These are phyloP conservation scores for Arthrinium puccinioides DNA, from an alignment of 2,329 filamentous ascomycete genomes.

Conservation along the genomic window DNA sequence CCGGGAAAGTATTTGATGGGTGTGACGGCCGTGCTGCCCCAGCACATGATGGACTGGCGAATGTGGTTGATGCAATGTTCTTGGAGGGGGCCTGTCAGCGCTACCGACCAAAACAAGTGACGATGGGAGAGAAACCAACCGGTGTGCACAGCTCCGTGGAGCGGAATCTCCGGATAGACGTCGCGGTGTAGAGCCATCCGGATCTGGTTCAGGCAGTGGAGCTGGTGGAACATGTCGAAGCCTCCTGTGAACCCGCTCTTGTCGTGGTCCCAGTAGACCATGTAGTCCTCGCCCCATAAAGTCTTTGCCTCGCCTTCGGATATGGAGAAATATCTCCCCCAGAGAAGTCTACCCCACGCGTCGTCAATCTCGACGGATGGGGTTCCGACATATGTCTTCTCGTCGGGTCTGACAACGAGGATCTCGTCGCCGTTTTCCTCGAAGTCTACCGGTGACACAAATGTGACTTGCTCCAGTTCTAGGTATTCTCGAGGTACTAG, in stretches of 20 bases:
- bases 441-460: no score
- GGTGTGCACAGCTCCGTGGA: no score
- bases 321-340: neutral
- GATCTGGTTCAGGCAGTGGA: conserved; percentile 1
- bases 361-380: neutral
- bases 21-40: conserved; percentile 1
- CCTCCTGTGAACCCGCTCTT: neutral
- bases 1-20: neutral
- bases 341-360: neutral
- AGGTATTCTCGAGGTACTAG: no score
- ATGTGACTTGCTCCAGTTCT: no score
- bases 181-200: neutral
- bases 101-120: no score
- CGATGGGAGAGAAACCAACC: no score
- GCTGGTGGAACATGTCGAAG: conserved; percentile 1
- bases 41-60: conserved; percentile 2
- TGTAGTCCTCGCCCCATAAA: neutral
- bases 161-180: no score
- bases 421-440: no score
- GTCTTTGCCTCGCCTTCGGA: neutral
- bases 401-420: no score
- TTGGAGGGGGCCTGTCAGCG: neutral
- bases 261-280: neutral
- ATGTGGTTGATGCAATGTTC: conserved; percentile 3
- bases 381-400: neutral